A percentile compares a stretch with the other conserved stretches of the same genome.
Conservation (phyloP, 441 rosid species). For the Euphorbia neoarborescens region DNA sequence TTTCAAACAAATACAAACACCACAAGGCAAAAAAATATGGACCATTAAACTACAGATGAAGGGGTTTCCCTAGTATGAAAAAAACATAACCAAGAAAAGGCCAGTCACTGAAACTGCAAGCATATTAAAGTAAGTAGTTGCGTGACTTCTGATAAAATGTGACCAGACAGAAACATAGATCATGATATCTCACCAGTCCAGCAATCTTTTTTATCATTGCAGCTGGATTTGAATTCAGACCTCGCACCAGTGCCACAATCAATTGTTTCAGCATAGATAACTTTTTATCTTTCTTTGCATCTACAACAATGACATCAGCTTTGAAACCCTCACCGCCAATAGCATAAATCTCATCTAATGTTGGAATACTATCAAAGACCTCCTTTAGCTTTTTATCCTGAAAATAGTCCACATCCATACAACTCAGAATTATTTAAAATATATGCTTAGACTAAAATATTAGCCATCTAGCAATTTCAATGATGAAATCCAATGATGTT, state of each 20-base stretch:
- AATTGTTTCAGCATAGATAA: conserved; percentile 85
- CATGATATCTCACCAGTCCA: conserved; percentile 64
- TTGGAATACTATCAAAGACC: conserved; percentile 62
- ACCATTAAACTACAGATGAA: background rate
- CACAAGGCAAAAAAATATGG: background rate
- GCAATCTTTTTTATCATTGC: conserved; percentile 88
- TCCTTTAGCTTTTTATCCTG: conserved; percentile 91
- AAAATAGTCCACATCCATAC: conserved; percentile 6
- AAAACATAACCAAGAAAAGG: background rate
- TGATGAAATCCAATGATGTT: background rate
- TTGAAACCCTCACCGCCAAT: conserved; percentile 67
- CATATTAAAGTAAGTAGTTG: background rate
- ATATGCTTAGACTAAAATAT: background rate
- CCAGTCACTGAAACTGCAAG: background rate
- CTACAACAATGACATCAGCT: conserved; percentile 86
- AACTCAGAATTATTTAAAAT: conserved; percentile 9
- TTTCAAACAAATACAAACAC: background rate
- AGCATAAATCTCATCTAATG: conserved; percentile 78
- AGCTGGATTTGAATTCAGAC: conserved; percentile 83
- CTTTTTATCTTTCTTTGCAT: conserved; percentile 78
- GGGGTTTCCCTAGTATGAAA: background rate
- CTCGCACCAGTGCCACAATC: conserved; percentile 68
- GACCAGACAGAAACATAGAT: conserved; percentile 14
- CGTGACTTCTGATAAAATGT: background rate
- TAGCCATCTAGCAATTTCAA: background rate